Base-by-base conservation (phyloP, 345 rosid genomes). In the Theobroma cacao region DNA sequence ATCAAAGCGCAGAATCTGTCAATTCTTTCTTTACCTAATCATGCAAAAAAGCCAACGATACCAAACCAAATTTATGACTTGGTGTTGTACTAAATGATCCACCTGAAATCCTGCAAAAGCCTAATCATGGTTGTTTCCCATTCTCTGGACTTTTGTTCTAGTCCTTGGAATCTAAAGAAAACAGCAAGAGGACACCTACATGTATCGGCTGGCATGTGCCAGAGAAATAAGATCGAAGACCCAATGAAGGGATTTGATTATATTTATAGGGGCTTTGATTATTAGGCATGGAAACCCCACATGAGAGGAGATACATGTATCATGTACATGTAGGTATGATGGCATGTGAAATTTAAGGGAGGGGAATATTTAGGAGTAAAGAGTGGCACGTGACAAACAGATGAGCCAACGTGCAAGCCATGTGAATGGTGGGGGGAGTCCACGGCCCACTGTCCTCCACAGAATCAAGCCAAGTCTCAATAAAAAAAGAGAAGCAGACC, bases 361-460 rank as follows among this genome's bases (percentile, higher is more conserved):
- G 72, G 55, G 55, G 86, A 89, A 81, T 83, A 75, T 75, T 72
- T 34, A 30, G 84, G 85, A 91, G 90, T 80, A 56, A 86, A 86
- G 86, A 80, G 60, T 77, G 90, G 91, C 94, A 88, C 89, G 91
- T 86, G 94, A 90, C 86, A 58, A 64, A 20, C 81, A 75, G 72
- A 48, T 31, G 59, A 59, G 40, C 12, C 81, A 84, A 85, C 91
- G 88, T 88, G 92, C 84, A 81, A 80, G 59, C 94, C 94, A 90
- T 83, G 94, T 89, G 97, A 74, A 13, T 12, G 79, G 79, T 59
- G 73, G 79, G 77, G 74, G 66, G 80, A 86, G 80, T 86, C 91
- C 84, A 72, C 85, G 87, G 85, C 85, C 89, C 90, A 86, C 80
- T 82, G 10, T 55, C 69, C 22, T 7, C 22, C 18, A 64, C 58